These are phyloP conservation scores for Calvatia gigantea DNA, from an alignment of 768 basidiomycete species.

Conservation along the genomic window DNA sequence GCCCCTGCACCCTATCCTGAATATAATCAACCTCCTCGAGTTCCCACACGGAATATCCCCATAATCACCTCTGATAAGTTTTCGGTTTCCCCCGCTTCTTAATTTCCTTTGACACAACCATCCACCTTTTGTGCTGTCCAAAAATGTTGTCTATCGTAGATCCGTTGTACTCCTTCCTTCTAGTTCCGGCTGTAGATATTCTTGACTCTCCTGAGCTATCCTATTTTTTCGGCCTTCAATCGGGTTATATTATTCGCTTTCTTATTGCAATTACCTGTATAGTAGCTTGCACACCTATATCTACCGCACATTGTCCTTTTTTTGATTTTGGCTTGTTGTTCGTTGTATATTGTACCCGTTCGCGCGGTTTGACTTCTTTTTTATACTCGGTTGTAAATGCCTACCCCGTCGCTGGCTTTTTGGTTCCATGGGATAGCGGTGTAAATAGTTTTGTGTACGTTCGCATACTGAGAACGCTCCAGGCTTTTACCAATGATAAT, in stretches of 20 bases:
- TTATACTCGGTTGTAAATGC: slow-evolving; percentile 8
- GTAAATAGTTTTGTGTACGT: neutral
- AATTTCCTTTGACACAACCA: neutral
- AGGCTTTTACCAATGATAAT: neutral
- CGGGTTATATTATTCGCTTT: slow-evolving; percentile 10
- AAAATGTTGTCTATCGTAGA: slow-evolving; percentile 10
- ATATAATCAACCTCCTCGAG: slow-evolving; percentile 1
- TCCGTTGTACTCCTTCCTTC: slow-evolving; percentile 5
- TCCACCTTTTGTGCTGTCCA: slow-evolving; percentile 2
- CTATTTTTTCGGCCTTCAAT: neutral
- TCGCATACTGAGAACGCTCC: neutral
- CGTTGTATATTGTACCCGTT: neutral
- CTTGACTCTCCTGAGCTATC: neutral
- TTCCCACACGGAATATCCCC: neutral
- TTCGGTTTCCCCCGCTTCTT: neutral
- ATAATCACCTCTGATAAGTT: neutral
- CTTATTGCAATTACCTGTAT: slow-evolving; percentile 11
- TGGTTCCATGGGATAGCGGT: slow-evolving; percentile 4
- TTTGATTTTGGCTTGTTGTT: neutral
- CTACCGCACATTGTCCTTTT: neutral
- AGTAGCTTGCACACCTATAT: slow-evolving; percentile 5
- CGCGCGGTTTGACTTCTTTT: neutral
- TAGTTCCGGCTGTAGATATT: slow-evolving; percentile 6
- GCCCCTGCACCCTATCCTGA: slow-evolving; percentile 1
- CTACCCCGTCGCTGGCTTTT: slow-evolving; percentile 10